Evolutionary conservation across 768 basidiomycete genomes (phyloP), one percentile per base, ranked within the genome.

Genomic region (Mycena chlorophos): DNA sequence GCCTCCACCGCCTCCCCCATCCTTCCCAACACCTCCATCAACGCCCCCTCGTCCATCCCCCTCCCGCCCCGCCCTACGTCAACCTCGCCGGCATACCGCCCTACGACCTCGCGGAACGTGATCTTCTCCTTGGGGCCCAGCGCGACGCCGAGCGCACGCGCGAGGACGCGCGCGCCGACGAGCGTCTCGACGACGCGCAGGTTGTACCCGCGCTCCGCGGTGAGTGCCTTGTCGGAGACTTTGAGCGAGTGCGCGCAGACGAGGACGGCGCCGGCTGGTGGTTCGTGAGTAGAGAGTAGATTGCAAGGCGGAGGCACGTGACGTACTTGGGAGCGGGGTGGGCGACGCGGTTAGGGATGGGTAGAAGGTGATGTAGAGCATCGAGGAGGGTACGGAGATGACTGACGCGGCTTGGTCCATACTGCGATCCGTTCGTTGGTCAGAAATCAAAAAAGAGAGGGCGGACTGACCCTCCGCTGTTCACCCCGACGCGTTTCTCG

Each of bases 381-480:
- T 87, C 6, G 87, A 83, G 20, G 81, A 79, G 0, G 88, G 76
- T 23, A 80, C 76, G 16, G 84, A 88, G 61, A 95, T 87, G 31
- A 93, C 86, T 0, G 90, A 93, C 0, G 92, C 91, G 1, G 92
- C 88, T 77, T 94, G 92, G 68, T 96, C 94, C 88, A 95, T 90
- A 23, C 91, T 89, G 47, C 40, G 38, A 51, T 28, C 3, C 4
- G 48, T 60, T 40, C 61, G 40, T 54, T 16, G 39, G 26, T 4
- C n/a, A 45, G 19, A 39, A 37, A 25, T 25, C 8, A 16, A 20
- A 27, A 43, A 28, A 52, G n/a, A 52, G 5, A 22, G 12, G 19
- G 67, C 81, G 56, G 63, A 37, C 34, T 37, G 5, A 89, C 88
- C 89, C 88, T 58, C 88, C 89, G 55, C 84, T 87, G 63, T 91